phyloP scores from a whole-genome alignment of 352 stramenopile species.

The Globisporangium camurandrum region DNA sequence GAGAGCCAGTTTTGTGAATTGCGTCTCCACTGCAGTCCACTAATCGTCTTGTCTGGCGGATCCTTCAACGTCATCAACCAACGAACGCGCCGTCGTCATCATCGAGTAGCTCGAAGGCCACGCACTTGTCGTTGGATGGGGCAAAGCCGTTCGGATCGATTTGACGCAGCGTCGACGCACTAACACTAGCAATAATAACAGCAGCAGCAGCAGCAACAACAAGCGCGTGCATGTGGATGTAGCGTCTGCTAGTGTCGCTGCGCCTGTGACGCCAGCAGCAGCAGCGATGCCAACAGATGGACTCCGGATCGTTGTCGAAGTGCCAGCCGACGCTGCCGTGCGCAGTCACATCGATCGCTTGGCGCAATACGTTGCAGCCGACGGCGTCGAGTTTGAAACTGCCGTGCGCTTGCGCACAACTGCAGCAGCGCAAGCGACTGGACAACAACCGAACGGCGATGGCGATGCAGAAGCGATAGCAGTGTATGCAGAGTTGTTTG shows the following conservation, averaged over 20 bases:
- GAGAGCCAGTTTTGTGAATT: too few species aligned
- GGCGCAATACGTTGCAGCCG: conserved; percentile 50
- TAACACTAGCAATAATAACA: too few species aligned
- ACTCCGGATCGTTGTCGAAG: conserved; percentile 31
- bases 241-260: too few species aligned
- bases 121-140: conserved; percentile 71
- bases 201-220: conserved; percentile 3
- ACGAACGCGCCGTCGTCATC: conserved; percentile 13
- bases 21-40: too few species aligned
- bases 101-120: conserved; percentile 55
- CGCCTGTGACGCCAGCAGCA: not conserved
- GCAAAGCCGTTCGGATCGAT: conserved; percentile 77
- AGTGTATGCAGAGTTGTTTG: conserved; percentile 42
- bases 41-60: too few species aligned
- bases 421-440: too few species aligned
- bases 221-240: not conserved
- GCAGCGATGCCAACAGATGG: too few species aligned
- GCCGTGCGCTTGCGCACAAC: conserved; percentile 37
- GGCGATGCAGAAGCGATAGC: conserved; percentile 18
- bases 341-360: conserved; percentile 36
- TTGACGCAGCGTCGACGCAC: conserved; percentile 10
- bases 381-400: conserved; percentile 65
- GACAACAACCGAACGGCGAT: too few species aligned
- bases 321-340: conserved; percentile 25
- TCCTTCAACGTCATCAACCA: too few species aligned